phyloP scores from a whole-genome alignment of 352 stramenopile genomes.

The Phytophthora sojae region DNA sequence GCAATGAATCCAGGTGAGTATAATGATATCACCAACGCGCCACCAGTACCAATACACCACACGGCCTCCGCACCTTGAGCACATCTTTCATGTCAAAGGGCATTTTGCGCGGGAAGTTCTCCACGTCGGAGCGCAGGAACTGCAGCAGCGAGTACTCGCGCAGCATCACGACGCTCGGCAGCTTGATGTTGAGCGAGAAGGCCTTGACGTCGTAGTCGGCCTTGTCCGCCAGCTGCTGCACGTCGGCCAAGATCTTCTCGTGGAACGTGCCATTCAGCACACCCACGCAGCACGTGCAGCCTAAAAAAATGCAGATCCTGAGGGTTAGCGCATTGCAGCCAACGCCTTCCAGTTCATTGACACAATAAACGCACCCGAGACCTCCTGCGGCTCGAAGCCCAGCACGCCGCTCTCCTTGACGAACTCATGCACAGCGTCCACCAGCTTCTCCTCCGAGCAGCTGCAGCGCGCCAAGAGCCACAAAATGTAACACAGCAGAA shows the following conservation, averaged over 20 bases:
- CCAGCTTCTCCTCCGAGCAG: slow-evolving; percentile 42
- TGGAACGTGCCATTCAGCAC: slow-evolving; percentile 60
- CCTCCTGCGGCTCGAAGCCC: slow-evolving; percentile 27
- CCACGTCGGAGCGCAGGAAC: slow-evolving; percentile 49
- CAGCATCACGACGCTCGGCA: slow-evolving; percentile 80
- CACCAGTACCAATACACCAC: background rate
- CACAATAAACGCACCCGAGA: slow-evolving; percentile 23
- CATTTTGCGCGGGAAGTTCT: slow-evolving; percentile 42
- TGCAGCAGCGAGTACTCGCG: slow-evolving; percentile 80
- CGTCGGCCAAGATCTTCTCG: slow-evolving; percentile 50
- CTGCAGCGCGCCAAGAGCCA: slow-evolving; percentile 10
- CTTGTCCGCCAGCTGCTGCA: slow-evolving; percentile 46
- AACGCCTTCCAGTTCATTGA: background rate
- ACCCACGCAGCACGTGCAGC: slow-evolving; percentile 78
- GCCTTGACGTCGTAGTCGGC: slow-evolving; percentile 66
- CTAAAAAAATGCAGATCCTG: slow-evolving; percentile 21
- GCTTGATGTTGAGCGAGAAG: slow-evolving; percentile 85
- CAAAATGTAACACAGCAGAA: background rate
- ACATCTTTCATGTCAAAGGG: slow-evolving; percentile 82
- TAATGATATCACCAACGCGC: background rate
- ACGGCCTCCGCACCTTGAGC: slow-evolving; percentile 59
- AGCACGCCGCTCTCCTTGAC: slow-evolving; percentile 27
- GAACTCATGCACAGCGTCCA: slow-evolving; percentile 32
- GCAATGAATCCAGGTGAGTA: slow-evolving; percentile 8
- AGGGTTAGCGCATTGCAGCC: slow-evolving; percentile 2